Evolutionary conservation across 2,329 filamentous ascomycete species (phyloP).

Genomic region (Parafenestella ontariensis): DNA sequence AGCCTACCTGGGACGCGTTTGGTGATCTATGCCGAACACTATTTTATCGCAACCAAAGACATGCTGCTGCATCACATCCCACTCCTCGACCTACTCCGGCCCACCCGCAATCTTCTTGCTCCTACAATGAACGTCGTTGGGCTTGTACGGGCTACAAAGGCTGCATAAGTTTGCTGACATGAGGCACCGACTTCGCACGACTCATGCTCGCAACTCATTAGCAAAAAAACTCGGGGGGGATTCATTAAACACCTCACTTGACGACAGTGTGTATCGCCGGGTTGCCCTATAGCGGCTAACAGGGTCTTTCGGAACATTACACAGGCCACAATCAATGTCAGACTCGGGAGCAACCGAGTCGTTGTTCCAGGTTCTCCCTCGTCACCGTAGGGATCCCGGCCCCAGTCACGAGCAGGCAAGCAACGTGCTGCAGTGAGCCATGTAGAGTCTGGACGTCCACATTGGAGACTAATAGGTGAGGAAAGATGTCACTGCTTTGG

Average conservation of each 20-base stretch:
- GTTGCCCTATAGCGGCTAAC: too few species aligned
- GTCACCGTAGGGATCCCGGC: not conserved
- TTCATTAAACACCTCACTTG: not conserved
- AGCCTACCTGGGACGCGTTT: not conserved
- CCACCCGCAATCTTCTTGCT: not conserved
- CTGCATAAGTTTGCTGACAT: not conserved
- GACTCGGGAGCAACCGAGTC: not conserved
- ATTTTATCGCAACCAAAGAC: not conserved
- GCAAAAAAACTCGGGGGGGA: too few species aligned
- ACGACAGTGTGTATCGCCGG: too few species aligned
- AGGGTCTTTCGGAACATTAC: too few species aligned
- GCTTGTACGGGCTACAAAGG: not conserved
- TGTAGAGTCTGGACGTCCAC: too few species aligned
- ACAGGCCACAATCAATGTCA: too few species aligned
- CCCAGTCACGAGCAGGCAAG: not conserved
- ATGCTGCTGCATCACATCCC: not conserved
- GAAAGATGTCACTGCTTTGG: too few species aligned
- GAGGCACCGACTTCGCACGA: not conserved
- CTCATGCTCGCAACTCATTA: not conserved
- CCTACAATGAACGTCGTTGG: not conserved
- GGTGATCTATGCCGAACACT: not conserved
- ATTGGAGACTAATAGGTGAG: too few species aligned
- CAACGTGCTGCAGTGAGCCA: not conserved
- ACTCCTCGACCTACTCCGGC: not conserved
- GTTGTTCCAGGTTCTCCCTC: not conserved